Conservation (phyloP, 768 basidiomycete species). For the Daedalea quercina region DNA sequence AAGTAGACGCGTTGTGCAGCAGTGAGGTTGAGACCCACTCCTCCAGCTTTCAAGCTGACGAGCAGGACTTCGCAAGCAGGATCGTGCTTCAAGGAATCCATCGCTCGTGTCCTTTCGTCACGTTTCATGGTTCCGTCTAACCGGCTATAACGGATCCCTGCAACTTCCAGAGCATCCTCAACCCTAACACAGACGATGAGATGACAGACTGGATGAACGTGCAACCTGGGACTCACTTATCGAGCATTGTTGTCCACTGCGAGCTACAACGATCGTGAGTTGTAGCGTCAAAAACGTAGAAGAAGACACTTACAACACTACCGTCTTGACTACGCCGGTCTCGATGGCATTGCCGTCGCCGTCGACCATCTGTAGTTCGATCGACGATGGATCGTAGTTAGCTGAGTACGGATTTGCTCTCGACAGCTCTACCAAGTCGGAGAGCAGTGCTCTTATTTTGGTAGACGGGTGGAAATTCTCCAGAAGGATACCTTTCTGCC, state of each 20-base stretch:
- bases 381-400: slow-evolving; percentile 74
- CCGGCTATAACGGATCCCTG: slow-evolving; percentile 83
- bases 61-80: slow-evolving; percentile 89
- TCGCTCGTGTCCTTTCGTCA: slow-evolving; percentile 84
- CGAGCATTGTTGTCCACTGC: slow-evolving; percentile 93
- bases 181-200: slow-evolving; percentile 40
- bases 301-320: slow-evolving; percentile 77
- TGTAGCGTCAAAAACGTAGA: slow-evolving; percentile 9
- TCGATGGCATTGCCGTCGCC: slow-evolving; percentile 63
- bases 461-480: slow-evolving; percentile 75
- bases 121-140: slow-evolving; percentile 98
- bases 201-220: neutral
- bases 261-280: slow-evolving; percentile 44
- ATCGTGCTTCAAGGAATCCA: slow-evolving; percentile 89
- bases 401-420: slow-evolving; percentile 76
- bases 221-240: slow-evolving; percentile 49
- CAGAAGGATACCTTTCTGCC: slow-evolving; percentile 42
- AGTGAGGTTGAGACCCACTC: slow-evolving; percentile 94
- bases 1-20: slow-evolving; percentile 91
- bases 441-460: slow-evolving; percentile 79
- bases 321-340: slow-evolving; percentile 76
- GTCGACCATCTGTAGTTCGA: slow-evolving; percentile 77
- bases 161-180: slow-evolving; percentile 80
- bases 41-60: slow-evolving; percentile 94
- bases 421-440: slow-evolving; percentile 78